A percentile compares a stretch with the other conserved stretches of the same genome.
These are phyloP conservation scores for Paraphoma chrysanthemicola DNA, from an alignment of 2,329 filamentous ascomycete species.

Conservation along the genomic window DNA sequence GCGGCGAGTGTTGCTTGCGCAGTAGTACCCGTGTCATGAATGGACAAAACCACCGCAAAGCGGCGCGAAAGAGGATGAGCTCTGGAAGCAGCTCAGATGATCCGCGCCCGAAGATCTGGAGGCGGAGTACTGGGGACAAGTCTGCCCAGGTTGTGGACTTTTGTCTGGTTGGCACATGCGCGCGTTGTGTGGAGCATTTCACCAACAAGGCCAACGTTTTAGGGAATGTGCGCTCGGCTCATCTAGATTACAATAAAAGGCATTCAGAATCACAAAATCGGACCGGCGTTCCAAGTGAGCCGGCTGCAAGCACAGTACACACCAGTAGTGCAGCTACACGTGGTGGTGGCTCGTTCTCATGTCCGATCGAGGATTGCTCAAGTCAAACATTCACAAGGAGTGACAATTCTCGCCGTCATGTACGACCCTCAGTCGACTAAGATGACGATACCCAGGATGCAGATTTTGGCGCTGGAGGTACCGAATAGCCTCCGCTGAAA, in stretches of 20 bases:
- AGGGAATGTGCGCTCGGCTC: background rate
- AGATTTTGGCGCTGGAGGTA: background rate
- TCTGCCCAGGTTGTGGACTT: background rate
- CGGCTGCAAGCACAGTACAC: background rate
- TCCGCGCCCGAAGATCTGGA: background rate
- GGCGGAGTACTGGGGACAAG: background rate
- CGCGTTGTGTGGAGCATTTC: background rate
- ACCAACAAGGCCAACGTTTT: background rate
- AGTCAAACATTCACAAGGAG: background rate
- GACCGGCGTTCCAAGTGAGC: background rate
- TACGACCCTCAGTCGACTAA: slow-evolving; percentile 1
- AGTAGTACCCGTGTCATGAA: background rate
- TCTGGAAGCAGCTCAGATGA: background rate
- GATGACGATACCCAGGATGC: background rate
- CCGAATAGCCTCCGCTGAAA: background rate
- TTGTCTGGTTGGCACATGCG: background rate
- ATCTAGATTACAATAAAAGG: background rate
- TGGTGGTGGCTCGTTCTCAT: background rate
- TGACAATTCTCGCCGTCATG: slow-evolving; percentile 2
- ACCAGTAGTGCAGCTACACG: background rate
- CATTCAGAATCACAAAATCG: background rate
- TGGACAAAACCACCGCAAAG: background rate
- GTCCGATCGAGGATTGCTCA: background rate
- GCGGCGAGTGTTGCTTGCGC: background rate
- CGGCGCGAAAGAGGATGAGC: no score